Evolutionary conservation across 1,284 basidiomycete species (phyloP).

Genomic region (Boletus mariae): DNA sequence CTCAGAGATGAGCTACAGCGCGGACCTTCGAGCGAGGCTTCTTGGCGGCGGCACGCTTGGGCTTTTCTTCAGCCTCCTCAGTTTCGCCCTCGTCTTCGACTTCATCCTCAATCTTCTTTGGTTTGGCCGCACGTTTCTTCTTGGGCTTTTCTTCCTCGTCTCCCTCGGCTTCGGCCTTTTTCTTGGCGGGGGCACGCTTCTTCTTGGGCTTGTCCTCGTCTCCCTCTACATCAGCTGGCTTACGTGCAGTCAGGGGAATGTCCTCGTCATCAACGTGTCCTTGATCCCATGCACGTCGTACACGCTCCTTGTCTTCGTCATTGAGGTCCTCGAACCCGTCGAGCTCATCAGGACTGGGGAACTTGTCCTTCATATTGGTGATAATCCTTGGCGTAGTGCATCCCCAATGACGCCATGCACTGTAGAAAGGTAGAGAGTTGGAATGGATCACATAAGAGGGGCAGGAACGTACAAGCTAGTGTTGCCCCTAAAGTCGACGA

Average conservation of each 20-base stretch:
- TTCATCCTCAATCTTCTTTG: slow-evolving; percentile 40
- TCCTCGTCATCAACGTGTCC: slow-evolving; percentile 78
- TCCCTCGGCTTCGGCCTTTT: slow-evolving; percentile 41
- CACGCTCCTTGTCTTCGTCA: slow-evolving; percentile 61
- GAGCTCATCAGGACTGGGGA: slow-evolving; percentile 58
- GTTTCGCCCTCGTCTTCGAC: slow-evolving; percentile 39
- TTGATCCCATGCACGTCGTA: slow-evolving; percentile 66
- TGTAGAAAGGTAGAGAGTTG: slow-evolving; percentile 26
- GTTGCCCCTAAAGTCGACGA: slow-evolving; percentile 74
- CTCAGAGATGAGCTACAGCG: slow-evolving; percentile 6
- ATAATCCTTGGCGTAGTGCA: slow-evolving; percentile 72
- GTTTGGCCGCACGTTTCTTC: slow-evolving; percentile 37
- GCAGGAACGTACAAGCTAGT: slow-evolving; percentile 59
- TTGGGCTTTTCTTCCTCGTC: slow-evolving; percentile 40
- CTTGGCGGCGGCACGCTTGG: slow-evolving; percentile 37
- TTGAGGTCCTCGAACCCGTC: slow-evolving; percentile 71
- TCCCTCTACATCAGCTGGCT: slow-evolving; percentile 49
- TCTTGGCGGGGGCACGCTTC: slow-evolving; percentile 38
- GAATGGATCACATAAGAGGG: slow-evolving; percentile 7
- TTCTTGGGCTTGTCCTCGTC: slow-evolving; percentile 39
- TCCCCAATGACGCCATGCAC: slow-evolving; percentile 80
- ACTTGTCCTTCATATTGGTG: slow-evolving; percentile 65
- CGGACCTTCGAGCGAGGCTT: slow-evolving; percentile 42
- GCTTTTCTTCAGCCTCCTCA: slow-evolving; percentile 37
- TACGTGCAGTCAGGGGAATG: slow-evolving; percentile 68